Percentiles rank a stretch among this genome's conserved stretches.
Evolutionary conservation across 345 rosid species (phyloP).

Genomic region (Ricinus communis): DNA sequence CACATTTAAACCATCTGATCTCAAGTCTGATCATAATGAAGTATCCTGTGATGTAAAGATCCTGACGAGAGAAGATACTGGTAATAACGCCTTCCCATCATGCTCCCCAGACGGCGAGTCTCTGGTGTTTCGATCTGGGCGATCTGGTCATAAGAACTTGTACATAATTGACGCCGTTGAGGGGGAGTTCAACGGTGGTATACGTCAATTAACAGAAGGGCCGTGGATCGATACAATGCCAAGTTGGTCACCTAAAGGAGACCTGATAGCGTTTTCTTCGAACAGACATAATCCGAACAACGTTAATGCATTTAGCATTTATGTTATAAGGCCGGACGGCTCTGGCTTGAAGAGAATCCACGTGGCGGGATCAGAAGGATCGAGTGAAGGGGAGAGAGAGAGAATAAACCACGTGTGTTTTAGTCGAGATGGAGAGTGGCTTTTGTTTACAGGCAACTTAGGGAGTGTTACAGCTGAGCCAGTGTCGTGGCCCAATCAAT

Average conservation of each 20-base stretch:
- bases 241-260: slow-evolving; percentile 71
- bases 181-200: slow-evolving; percentile 55
- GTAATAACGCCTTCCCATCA: slow-evolving; percentile 89
- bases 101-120: slow-evolving; percentile 85
- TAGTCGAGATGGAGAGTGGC: slow-evolving; percentile 68
- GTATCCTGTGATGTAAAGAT: slow-evolving; percentile 59
- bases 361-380: slow-evolving; percentile 56
- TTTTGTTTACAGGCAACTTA: slow-evolving; percentile 63
- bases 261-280: slow-evolving; percentile 91
- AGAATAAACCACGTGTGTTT: slow-evolving; percentile 82
- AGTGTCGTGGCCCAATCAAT: slow-evolving; percentile 79
- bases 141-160: slow-evolving; percentile 71
- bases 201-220: slow-evolving; percentile 63
- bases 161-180: slow-evolving; percentile 57
- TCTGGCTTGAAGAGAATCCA: slow-evolving; percentile 56
- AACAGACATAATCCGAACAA: slow-evolving; percentile 62
- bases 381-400: slow-evolving; percentile 59
- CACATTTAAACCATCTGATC: slow-evolving; percentile 43
- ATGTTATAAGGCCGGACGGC: slow-evolving; percentile 69
- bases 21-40: slow-evolving; percentile 41
- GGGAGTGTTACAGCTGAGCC: slow-evolving; percentile 74
- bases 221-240: slow-evolving; percentile 93
- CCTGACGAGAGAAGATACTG: slow-evolving; percentile 61
- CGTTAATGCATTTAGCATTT: slow-evolving; percentile 45
- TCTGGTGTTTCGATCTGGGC: slow-evolving; percentile 77